Base-by-base conservation (phyloP, 2,329 filamentous ascomycete species). In the Phyllosticta citriasiana region DNA sequence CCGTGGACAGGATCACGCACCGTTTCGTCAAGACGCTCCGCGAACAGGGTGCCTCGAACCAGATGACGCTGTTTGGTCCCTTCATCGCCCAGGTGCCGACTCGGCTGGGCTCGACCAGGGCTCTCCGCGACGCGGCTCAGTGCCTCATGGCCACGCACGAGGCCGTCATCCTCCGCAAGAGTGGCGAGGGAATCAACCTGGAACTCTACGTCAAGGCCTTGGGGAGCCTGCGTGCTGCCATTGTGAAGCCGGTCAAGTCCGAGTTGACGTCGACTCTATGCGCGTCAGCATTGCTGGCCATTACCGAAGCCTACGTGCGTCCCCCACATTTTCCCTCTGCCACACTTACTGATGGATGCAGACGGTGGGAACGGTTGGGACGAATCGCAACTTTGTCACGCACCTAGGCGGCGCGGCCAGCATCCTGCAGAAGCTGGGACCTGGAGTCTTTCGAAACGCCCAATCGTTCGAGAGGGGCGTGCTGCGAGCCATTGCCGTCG, bases 281-380 rank as follows among this genome's bases (percentile, higher is more conserved):
- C 30, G 59, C 59, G 2, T 52, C 59, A 8, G 59, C 56, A 1
- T 55, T 61, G 19, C 22, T 61, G 54, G 59, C 59, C 27, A 61
- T 61, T 26, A 61, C 59, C 5, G 59, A 61, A 50, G 59, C 59
- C 19, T 57, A 57, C 22, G 59, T 61, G 33, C 35, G 59, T 61
- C 53, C 27, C 27, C 27, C 3, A 30, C 27, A 30, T 8, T 30
- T 22, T 30, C 26, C 10, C 40, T 25, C n/a, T n/a, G 24, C 5
- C 4, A 33, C 19, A 8, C 27, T 22, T 19, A n/a, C 40, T 57
- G 54, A 60, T 26, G 22, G 12, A 8, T 25, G 19, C 58, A 61
- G 59, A 55, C 59, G 3, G 33, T 53, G 3, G 59, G 59, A 27
- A 26, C 30, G 4, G 57, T 55, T 35, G 59, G 59, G 22, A 57